Evolutionary conservation across 1,139 yeast species (phyloP).

Genomic region (Kluyveromyces sp.): DNA sequence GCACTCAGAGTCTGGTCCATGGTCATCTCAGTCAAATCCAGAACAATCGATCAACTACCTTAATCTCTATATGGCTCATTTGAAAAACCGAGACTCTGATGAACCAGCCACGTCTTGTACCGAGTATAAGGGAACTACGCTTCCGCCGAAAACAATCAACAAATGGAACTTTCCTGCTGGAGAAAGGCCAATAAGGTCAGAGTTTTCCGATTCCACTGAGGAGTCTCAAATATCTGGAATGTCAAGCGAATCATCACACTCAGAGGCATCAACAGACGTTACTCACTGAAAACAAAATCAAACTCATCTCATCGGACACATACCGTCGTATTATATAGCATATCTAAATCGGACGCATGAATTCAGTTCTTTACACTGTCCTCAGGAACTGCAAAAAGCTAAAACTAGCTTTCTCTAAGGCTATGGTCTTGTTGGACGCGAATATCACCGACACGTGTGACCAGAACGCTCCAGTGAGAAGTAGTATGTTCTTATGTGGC

Average conservation of each 20-base stretch:
- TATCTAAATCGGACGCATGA: not conserved
- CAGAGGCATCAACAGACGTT: not conserved
- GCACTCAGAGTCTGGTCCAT: slow-evolving; percentile 1
- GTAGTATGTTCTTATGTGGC: too few relatives aligned
- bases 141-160: not conserved
- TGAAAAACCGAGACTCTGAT: slow-evolving; percentile 15
- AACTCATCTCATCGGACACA: not conserved
- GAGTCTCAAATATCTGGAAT: not conserved
- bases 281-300: not conserved
- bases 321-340: not conserved
- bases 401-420: too few relatives aligned
- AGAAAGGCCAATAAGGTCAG: not conserved
- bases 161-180: not conserved
- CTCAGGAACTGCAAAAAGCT: not conserved
- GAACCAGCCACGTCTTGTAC: not conserved
- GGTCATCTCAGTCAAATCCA: not conserved
- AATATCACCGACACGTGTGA: too few relatives aligned
- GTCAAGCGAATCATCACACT: not conserved
- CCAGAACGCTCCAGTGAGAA: too few relatives aligned
- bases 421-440: too few relatives aligned
- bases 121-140: not conserved
- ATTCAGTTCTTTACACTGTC: not conserved
- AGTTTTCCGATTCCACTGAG: not conserved
- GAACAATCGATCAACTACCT: slow-evolving; percentile 12
- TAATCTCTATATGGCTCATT: slow-evolving; percentile 27